Conservation (phyloP, 1,284 basidiomycete genomes). For the Jaminaea rosea region DNA sequence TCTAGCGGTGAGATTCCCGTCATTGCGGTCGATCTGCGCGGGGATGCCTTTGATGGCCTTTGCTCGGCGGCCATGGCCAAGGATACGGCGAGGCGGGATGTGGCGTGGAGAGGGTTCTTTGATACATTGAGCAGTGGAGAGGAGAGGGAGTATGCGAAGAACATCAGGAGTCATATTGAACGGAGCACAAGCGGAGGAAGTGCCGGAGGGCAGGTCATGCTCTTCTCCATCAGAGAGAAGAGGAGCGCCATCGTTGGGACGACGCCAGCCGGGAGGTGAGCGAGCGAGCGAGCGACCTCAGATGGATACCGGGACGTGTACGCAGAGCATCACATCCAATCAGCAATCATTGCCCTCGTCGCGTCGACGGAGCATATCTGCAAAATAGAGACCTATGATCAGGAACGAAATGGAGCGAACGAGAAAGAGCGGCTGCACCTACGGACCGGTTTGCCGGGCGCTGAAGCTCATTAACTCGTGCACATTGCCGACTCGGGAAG, state of each 20-base stretch:
- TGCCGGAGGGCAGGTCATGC: conserved; percentile 13
- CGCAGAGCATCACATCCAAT: no score
- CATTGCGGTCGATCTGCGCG: conserved; percentile 33
- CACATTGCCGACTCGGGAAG: no score
- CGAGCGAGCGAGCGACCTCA: no score
- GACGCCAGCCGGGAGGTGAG: no score
- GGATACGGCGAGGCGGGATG: neutral
- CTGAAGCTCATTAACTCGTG: no score
- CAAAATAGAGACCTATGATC: no score
- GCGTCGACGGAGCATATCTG: no score
- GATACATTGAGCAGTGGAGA: conserved; percentile 12
- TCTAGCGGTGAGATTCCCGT: conserved; percentile 29
- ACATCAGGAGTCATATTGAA: conserved; percentile 13
- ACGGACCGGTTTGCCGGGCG: no score
- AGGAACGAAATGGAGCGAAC: no score
- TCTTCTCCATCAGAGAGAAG: conserved; percentile 29
- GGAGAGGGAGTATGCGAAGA: conserved; percentile 32
- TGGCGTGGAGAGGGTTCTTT: neutral
- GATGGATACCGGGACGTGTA: no score
- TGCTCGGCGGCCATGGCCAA: conserved; percentile 15
- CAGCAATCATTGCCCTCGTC: no score
- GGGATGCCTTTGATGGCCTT: conserved; percentile 21
- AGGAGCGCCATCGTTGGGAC: conserved; percentile 14
- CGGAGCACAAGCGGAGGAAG: conserved; percentile 3
- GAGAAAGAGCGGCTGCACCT: no score